Conservation (phyloP, 2,329 filamentous ascomycete species). For the Colletotrichum horii region DNA sequence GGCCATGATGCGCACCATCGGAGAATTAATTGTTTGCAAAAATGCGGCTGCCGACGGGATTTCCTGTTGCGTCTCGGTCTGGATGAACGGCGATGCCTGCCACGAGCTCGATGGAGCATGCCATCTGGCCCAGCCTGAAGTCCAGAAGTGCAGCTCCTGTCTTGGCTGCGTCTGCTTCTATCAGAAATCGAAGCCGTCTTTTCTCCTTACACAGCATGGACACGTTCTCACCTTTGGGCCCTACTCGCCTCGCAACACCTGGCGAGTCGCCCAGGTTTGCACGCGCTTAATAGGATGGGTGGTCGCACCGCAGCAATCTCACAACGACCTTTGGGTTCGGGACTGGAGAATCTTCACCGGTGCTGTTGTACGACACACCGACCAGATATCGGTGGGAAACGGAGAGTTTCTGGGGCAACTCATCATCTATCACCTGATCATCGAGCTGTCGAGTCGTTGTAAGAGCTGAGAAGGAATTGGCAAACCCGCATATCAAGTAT, state of each 20-base stretch:
- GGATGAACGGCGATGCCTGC: background rate
- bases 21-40: background rate
- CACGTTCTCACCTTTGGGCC: background rate
- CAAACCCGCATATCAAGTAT: background rate
- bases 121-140: background rate
- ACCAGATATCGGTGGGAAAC: background rate
- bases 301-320: background rate
- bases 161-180: background rate
- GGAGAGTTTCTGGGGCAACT: background rate
- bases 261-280: background rate
- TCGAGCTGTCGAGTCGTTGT: background rate
- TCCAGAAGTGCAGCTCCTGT: background rate
- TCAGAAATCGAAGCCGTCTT: background rate
- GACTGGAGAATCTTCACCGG: background rate
- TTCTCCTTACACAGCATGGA: background rate
- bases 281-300: background rate
- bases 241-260: no score
- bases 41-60: background rate
- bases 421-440: background rate
- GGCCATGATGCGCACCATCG: background rate
- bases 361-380: background rate
- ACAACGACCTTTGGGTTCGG: background rate
- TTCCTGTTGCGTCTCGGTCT: background rate
- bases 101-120: background rate
- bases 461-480: background rate